These are phyloP conservation scores for Magnaporthiopsis incrustans DNA, from an alignment of 2,329 filamentous ascomycete species.

Conservation along the genomic window DNA sequence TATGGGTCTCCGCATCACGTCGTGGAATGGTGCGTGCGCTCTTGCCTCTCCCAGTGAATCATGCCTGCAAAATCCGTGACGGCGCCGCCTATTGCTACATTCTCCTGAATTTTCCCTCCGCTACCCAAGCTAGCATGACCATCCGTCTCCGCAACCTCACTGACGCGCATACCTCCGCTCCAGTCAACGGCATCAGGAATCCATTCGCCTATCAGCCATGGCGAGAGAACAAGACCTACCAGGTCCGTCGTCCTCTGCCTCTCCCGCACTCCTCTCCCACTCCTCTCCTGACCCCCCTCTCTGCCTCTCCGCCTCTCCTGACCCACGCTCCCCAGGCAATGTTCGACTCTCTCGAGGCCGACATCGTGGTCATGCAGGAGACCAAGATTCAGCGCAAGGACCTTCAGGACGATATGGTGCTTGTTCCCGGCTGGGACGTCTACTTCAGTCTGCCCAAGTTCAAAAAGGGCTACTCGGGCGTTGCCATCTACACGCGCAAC, in stretches of 20 bases:
- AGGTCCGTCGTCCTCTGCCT: constrained; percentile 43
- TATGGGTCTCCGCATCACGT: constrained; percentile 75
- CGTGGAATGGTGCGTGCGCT: constrained; percentile 64
- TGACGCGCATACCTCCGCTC: constrained; percentile 4
- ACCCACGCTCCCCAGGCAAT: constrained; percentile 51
- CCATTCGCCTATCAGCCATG: constrained; percentile 82
- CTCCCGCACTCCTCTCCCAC: too few relatives aligned
- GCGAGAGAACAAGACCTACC: constrained; percentile 61
- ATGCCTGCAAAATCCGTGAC: background rate
- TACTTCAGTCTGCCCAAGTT: constrained; percentile 89
- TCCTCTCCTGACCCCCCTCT: too few relatives aligned
- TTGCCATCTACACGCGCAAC: constrained; percentile 91
- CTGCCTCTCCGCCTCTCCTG: background rate
- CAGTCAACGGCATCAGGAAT: constrained; percentile 78
- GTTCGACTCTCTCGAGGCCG: constrained; percentile 88
- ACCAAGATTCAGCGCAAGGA: constrained; percentile 94
- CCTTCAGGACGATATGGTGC: constrained; percentile 87
- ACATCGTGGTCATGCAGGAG: constrained; percentile 93
- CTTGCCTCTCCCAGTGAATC: constrained; percentile 5
- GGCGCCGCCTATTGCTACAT: background rate
- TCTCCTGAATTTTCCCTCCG: too few relatives aligned
- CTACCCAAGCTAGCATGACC: background rate
- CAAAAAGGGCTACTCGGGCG: constrained; percentile 96
- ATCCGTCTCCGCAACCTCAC: background rate
- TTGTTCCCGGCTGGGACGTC: constrained; percentile 91